A percentile compares a stretch with the other conserved stretches of the same genome.
These are phyloP conservation scores for Boletus speciosus DNA, from an alignment of 768 basidiomycete genomes.

Conservation along the genomic window DNA sequence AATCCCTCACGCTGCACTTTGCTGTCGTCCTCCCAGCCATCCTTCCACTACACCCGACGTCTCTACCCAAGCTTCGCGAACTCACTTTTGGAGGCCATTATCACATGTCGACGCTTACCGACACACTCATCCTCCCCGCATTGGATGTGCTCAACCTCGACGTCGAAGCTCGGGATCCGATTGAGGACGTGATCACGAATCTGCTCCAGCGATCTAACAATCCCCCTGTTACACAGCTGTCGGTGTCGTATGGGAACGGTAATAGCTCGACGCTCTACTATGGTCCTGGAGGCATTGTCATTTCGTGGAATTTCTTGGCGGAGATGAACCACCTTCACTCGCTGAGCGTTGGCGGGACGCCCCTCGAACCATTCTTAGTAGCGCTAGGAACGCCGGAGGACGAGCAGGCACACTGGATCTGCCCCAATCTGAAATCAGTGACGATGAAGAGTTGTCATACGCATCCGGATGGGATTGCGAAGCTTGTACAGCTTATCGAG, in stretches of 20 bases:
- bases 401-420: constrained; percentile 56
- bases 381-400: constrained; percentile 61
- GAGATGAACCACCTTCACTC: constrained; percentile 58
- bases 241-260: constrained; percentile 54
- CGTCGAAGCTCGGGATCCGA: constrained; percentile 70
- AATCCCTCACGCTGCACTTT: constrained; percentile 59
- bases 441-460: constrained; percentile 63
- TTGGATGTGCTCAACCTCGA: constrained; percentile 62
- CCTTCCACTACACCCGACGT: constrained; percentile 54
- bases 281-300: constrained; percentile 52
- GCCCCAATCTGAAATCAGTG: constrained; percentile 58
- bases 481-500: constrained; percentile 70
- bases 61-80: constrained; percentile 50
- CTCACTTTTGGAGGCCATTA: constrained; percentile 67
- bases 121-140: constrained; percentile 55
- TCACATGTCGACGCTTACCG: constrained; percentile 57
- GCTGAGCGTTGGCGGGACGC: constrained; percentile 61
- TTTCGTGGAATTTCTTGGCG: constrained; percentile 63
- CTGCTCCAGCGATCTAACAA: constrained; percentile 58
- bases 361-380: constrained; percentile 59
- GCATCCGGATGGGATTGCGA: constrained; percentile 60
- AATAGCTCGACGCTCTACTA: constrained; percentile 50
- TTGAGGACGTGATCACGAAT: constrained; percentile 65
- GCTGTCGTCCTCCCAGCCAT: constrained; percentile 57
- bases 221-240: constrained; percentile 56